These are phyloP conservation scores for Amniculicola lignicola DNA, from an alignment of 495 filamentous ascomycete genomes.

Conservation along the genomic window DNA sequence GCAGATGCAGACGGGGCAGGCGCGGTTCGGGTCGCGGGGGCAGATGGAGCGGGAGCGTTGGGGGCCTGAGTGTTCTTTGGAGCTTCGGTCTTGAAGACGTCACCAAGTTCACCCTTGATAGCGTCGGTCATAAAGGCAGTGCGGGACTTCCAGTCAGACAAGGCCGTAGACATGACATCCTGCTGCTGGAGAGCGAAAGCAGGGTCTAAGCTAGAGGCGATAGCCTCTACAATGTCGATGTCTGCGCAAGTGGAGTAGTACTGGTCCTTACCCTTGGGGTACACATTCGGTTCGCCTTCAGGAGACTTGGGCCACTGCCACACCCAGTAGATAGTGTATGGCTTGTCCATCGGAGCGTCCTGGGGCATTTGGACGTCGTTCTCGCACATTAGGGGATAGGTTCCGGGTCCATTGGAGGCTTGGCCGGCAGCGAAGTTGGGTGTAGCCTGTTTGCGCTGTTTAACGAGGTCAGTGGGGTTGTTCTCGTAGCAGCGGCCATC, in stretches of 20 bases:
- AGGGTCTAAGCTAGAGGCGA: slow-evolving; percentile 18
- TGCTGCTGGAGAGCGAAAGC: slow-evolving; percentile 34
- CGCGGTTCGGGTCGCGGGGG: neutral
- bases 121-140: slow-evolving; percentile 30
- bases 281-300: slow-evolving; percentile 45
- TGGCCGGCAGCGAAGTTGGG: slow-evolving; percentile 42
- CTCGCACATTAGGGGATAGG: slow-evolving; percentile 46
- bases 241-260: slow-evolving; percentile 83
- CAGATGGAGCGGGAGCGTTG: neutral
- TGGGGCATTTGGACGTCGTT: slow-evolving; percentile 67
- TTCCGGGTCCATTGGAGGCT: slow-evolving; percentile 26
- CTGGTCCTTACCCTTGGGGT: slow-evolving; percentile 57
- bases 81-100: neutral
- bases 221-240: slow-evolving; percentile 54
- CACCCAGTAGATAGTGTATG: slow-evolving; percentile 82
- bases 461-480: slow-evolving; percentile 52
- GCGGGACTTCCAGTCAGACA: slow-evolving; percentile 34
- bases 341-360: slow-evolving; percentile 50
- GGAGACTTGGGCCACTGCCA: slow-evolving; percentile 77
- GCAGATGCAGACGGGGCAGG: neutral
- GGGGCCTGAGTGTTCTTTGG: neutral
- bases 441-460: slow-evolving; percentile 51
- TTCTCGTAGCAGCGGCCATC: slow-evolving; percentile 64
- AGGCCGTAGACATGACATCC: slow-evolving; percentile 35
- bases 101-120: slow-evolving; percentile 22